Percentiles rank a stretch among this genome's conserved stretches.
Conservation (phyloP, 306 rosid species). For the Elaeagnus macrophylla region DNA sequence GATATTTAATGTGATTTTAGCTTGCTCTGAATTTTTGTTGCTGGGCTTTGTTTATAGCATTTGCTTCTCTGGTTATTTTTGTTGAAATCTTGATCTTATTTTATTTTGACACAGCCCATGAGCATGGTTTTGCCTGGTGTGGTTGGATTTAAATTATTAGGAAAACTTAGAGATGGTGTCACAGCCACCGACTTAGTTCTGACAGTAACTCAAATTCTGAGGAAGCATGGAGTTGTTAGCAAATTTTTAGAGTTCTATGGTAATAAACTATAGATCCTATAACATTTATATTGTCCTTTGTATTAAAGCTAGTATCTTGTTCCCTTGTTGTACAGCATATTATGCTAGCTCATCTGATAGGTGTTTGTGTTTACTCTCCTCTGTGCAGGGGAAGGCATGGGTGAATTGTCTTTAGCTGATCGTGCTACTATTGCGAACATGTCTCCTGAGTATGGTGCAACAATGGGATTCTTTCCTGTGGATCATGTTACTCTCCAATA, state of each 20-base stretch:
- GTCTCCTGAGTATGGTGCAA: conserved; percentile 96
- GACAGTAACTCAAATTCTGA: conserved; percentile 88
- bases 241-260: conserved; percentile 95
- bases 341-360: conserved; percentile 20
- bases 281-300: conserved; percentile 1
- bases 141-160: conserved; percentile 77
- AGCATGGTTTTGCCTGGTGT: conserved; percentile 99
- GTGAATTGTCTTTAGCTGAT: conserved; percentile 79
- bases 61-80: conserved; percentile 1
- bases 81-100: conserved; percentile 9
- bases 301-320: background rate
- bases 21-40: too few species aligned
- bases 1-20: too few species aligned
- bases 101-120: conserved; percentile 60
- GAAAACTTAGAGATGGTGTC: conserved; percentile 77
- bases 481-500: conserved; percentile 92
- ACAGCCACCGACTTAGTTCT: conserved; percentile 95
- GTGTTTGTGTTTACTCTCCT: conserved; percentile 11
- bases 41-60: too few species aligned
- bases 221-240: conserved; percentile 97
- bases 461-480: conserved; percentile 98
- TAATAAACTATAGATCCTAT: conserved; percentile 25
- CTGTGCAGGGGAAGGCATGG: conserved; percentile 82
- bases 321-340: conserved; percentile 1
- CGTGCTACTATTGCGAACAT: conserved; percentile 96